Evolutionary conservation across 1,284 basidiomycete genomes (phyloP).

Genomic region (Apiotrichum mycotoxinovorans): DNA sequence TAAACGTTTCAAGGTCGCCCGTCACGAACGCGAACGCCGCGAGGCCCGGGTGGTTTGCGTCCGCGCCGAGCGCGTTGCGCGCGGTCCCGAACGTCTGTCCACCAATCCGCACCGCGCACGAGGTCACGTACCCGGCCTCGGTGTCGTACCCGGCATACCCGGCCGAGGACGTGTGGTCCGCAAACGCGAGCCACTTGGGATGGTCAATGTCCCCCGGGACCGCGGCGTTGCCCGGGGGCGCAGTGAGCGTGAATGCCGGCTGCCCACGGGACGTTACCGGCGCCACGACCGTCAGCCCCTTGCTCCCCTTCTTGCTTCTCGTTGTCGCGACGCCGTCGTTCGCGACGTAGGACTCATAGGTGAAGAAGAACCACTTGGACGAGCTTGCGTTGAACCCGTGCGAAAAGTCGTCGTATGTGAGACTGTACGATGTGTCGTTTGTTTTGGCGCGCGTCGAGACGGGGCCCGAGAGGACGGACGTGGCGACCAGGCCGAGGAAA

Average conservation of each 20-base stretch:
- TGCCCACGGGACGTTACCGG: background rate
- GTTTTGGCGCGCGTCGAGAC: no score
- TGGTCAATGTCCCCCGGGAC: conserved; percentile 9
- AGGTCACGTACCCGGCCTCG: background rate
- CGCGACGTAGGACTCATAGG: background rate
- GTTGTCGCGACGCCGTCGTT: conserved; percentile 1
- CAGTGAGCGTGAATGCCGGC: conserved; percentile 3
- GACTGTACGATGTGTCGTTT: no score
- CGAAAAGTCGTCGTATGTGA: background rate
- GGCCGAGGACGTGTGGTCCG: background rate
- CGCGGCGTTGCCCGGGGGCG: background rate
- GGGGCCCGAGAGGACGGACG: no score
- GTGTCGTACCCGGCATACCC: conserved; percentile 12
- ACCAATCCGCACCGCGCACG: background rate
- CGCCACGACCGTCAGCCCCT: background rate
- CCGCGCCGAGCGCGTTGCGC: background rate
- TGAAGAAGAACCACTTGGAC: conserved; percentile 7
- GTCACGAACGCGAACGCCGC: background rate
- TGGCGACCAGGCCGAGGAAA: no score
- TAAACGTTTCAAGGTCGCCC: conserved; percentile 5
- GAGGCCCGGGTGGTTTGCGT: background rate
- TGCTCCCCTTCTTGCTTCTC: background rate
- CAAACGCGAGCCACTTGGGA: conserved; percentile 9
- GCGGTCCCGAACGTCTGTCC: background rate
- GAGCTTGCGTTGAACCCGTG: background rate